Base-by-base conservation (phyloP, 768 basidiomycete species). In the Russula brevipes region DNA sequence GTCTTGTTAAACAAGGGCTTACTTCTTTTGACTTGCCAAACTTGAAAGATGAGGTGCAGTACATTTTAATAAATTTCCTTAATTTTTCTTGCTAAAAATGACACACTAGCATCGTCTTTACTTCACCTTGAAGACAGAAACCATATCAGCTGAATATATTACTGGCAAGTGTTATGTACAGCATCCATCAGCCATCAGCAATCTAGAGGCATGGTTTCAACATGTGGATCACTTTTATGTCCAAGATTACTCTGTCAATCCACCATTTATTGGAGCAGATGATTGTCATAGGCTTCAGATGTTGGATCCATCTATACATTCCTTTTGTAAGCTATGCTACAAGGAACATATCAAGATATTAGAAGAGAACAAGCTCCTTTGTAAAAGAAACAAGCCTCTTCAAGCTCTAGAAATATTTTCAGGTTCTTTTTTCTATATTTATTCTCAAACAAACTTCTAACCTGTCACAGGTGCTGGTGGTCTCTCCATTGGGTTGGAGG, bases 381-480 rank as follows among this genome's bases (percentile, higher is more conserved):
- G 75, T 5, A 59, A 70, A 19, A 71, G 72, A 11, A 74, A 81
- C 46, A 77, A 75, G 8, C 80, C 80, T 24, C 72, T 90, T 24
- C 75, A 78, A 57, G 84, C 83, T 2, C 64, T 91, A 60, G 89
- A 91, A 69, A 74, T 91, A 5, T 91, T 89, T 67, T 79, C 82
- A 70, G 89, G 87, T 87, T 38, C 30, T 10, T 57, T 17, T 30
- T n/a, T 54, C 2, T 4, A n/a, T 30, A 16, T 41, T 0, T 5
- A 2, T 2, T 38, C 7, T 38, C 3, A n/a, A 11, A 6, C 47
- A 10, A 33, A 52, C 19, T 57, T 44, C 58, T 42, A 36, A 50
- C 12, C 19, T n/a, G 5, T n/a, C 36, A 16, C 61, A 89, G 88
- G 88, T 71, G 89, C 87, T 42, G 89, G 89, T 55, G 89, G 89